These are phyloP conservation scores for Phytophthora quininea DNA, from an alignment of 352 stramenopile species.

Conservation along the genomic window DNA sequence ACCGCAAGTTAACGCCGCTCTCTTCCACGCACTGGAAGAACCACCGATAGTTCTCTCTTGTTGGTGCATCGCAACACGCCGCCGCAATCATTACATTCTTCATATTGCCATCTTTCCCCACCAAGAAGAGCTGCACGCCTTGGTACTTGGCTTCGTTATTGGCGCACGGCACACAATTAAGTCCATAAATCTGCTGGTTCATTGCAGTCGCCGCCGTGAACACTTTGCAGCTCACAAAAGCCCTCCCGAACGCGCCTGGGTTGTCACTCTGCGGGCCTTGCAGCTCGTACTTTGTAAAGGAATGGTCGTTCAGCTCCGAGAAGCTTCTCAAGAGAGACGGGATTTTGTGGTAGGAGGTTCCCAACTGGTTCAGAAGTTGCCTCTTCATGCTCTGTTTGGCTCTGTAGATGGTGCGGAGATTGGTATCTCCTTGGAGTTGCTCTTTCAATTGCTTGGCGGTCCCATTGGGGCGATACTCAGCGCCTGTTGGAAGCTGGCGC, in stretches of 20 bases:
- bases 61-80: slow-evolving; percentile 42
- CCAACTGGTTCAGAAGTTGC: slow-evolving; percentile 35
- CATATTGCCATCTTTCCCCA: slow-evolving; percentile 63
- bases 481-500: slow-evolving; percentile 46
- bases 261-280: slow-evolving; percentile 17
- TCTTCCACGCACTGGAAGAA: slow-evolving; percentile 53
- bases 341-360: slow-evolving; percentile 48
- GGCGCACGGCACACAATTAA: slow-evolving; percentile 43
- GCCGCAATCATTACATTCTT: slow-evolving; percentile 46
- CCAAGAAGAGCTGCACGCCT: slow-evolving; percentile 51
- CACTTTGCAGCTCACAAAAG: slow-evolving; percentile 54
- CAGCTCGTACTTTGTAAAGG: slow-evolving; percentile 37
- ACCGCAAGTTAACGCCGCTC: slow-evolving; percentile 48
- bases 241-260: slow-evolving; percentile 43
- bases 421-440: slow-evolving; percentile 42
- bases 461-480: slow-evolving; percentile 34
- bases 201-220: slow-evolving; percentile 43
- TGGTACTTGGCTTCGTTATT: slow-evolving; percentile 44
- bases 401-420: slow-evolving; percentile 63
- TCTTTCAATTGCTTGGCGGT: slow-evolving; percentile 44
- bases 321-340: slow-evolving; percentile 48
- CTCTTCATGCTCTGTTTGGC: slow-evolving; percentile 55
- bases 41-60: slow-evolving; percentile 54
- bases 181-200: slow-evolving; percentile 64
- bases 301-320: slow-evolving; percentile 41